phyloP scores from a whole-genome alignment of 306 rosid genomes.

The Castanea mollissima region DNA sequence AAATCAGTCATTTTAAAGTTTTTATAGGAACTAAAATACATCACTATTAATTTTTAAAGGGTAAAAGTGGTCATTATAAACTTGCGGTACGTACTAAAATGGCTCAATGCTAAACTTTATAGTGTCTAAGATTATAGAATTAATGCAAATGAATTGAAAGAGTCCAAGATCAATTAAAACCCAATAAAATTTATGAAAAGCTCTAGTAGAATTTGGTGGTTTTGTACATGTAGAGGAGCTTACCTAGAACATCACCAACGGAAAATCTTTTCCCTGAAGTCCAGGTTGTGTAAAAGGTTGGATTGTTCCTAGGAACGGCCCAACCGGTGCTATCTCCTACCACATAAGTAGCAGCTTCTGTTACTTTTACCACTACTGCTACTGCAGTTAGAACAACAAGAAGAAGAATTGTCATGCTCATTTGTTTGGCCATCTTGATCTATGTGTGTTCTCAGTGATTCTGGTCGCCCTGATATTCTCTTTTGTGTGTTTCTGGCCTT shows the following conservation, averaged over 20 bases:
- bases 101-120: too few relatives aligned
- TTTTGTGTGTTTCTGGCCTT: background rate
- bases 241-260: slow-evolving; percentile 38
- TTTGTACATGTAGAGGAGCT: background rate
- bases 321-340: slow-evolving; percentile 45
- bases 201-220: background rate
- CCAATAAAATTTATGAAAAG: background rate
- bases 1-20: too few relatives aligned
- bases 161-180: background rate
- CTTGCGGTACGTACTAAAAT: too few relatives aligned
- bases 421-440: slow-evolving; percentile 21
- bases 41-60: too few relatives aligned
- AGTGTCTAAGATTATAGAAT: too few relatives aligned
- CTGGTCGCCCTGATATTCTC: slow-evolving; percentile 26
- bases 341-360: slow-evolving; percentile 24
- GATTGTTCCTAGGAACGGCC: slow-evolving; percentile 26
- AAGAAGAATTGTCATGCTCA: slow-evolving; percentile 12
- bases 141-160: background rate
- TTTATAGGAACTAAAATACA: too few relatives aligned
- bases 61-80: too few relatives aligned
- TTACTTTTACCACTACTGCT: background rate
- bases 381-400: background rate
- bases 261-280: slow-evolving; percentile 24
- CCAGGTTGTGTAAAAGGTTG: slow-evolving; percentile 42
- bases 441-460: slow-evolving; percentile 2